Evolutionary conservation across 306 rosid genomes (phyloP), one percentile per base, ranked within the genome.

Genomic region (Pachyrhizus erosus): DNA sequence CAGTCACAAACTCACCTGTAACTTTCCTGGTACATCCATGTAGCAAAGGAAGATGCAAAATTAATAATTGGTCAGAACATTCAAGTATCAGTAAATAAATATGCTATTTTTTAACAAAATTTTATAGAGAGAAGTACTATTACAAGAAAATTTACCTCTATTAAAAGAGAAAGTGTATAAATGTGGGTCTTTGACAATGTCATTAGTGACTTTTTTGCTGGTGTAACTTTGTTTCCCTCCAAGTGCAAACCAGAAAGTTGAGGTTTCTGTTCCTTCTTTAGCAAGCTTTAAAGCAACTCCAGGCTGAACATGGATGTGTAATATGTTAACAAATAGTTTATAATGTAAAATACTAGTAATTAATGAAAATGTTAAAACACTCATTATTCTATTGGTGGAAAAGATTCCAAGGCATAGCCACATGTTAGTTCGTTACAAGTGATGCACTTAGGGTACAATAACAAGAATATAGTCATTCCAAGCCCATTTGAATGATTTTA

Each of bases 201-300:
- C 99, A 60, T 80, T 86, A 46, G 90, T 48, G 79, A 70, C 85
- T 71, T 91, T 96, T 88, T 92, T 93, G 82, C 92, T 86, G 78
- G 84, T 90, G 88, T 89, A 88, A 80, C 84, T 88, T 89, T 96
- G 97, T 88, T 96, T 96, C 69, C 99, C 99, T 74, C 99, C 99
- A 75, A 93, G 91, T 29, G 97, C 88, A 88, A 72, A 91, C 99
- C 99, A 96, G 92, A 96, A 96, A 69, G 94, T 58, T 76, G 99
- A 93, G 91, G 91, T 96, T 90, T 96, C 99, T 80, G 98, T 96
- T 82, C 98, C 98, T 88, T 96, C 99, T 88, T 96, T 96, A 12
- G 98, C 93, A 86, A 90, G 94, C 89, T 96, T 96, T 75, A 90
- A 52, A 69, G 91, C 23, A 86, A 83, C 92, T 87, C 98, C 98